phyloP scores from a whole-genome alignment of 208 protist genomes.

The Blastocrithidia nonstop region DNA sequence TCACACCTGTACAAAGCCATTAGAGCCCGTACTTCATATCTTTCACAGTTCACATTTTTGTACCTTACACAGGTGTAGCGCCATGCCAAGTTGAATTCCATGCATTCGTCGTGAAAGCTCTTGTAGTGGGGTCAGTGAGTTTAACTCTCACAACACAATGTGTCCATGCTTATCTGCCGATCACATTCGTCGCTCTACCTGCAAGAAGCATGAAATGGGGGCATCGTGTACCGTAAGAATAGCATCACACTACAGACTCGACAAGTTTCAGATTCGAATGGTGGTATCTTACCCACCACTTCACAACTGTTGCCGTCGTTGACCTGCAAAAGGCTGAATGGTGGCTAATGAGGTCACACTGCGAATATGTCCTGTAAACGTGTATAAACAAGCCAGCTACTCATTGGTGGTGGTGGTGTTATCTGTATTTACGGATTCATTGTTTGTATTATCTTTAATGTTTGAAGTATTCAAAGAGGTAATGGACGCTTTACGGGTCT shows the following conservation, averaged over 20 bases:
- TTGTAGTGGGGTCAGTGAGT: constrained; percentile 40
- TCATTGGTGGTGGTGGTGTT: too few relatives aligned
- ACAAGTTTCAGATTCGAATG: constrained; percentile 68
- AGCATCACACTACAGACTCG: constrained; percentile 27
- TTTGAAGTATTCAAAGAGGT: too few relatives aligned
- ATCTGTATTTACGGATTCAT: too few relatives aligned
- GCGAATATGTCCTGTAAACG: too few relatives aligned
- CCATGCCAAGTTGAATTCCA: constrained; percentile 7
- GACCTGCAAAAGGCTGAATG: too few relatives aligned
- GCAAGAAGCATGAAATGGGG: constrained; percentile 32
- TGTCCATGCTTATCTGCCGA: constrained; percentile 68
- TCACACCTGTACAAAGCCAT: constrained; percentile 69
- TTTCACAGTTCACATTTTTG: constrained; percentile 39
- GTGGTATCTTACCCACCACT: constrained; percentile 65
- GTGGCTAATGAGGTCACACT: too few relatives aligned
- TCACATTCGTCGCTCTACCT: constrained; percentile 63
- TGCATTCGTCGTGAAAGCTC: constrained; percentile 33
- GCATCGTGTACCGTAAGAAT: constrained; percentile 34
- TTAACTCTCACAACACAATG: constrained; percentile 71
- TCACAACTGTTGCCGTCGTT: constrained; percentile 62
- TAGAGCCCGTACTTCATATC: constrained; percentile 49
- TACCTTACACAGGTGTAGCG: constrained; percentile 20
- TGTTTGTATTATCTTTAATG: too few relatives aligned
- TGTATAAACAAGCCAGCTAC: too few relatives aligned
- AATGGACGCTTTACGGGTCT: too few relatives aligned